These are phyloP conservation scores for Dictyostelium intermedium DNA, from an alignment of 78 protist species.

Conservation along the genomic window DNA sequence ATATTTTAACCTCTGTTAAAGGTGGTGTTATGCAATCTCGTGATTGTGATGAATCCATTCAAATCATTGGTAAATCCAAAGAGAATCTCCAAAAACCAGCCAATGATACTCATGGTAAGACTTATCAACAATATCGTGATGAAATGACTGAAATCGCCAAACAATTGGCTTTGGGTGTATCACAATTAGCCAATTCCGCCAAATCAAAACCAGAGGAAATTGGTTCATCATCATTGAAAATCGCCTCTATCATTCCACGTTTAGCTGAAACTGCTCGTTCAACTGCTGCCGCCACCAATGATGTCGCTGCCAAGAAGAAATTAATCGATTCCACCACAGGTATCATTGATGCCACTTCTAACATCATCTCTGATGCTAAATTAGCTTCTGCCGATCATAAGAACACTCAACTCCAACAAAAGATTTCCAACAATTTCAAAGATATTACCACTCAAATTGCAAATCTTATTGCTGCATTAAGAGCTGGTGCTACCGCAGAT, in stretches of 20 bases:
- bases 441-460: conserved; percentile 72
- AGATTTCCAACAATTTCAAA: conserved; percentile 77
- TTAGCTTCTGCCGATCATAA: conserved; percentile 70
- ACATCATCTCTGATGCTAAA: conserved; percentile 69
- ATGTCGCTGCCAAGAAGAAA: conserved; percentile 49
- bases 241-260: conserved; percentile 72
- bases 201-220: conserved; percentile 80
- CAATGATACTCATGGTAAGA: conserved; percentile 45
- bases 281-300: conserved; percentile 76
- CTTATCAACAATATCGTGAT: conserved; percentile 67
- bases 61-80: conserved; percentile 60
- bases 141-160: conserved; percentile 75
- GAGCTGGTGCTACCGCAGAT: conserved; percentile 82
- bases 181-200: conserved; percentile 59
- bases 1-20: conserved; percentile 65
- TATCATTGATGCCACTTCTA: conserved; percentile 70
- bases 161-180: conserved; percentile 57
- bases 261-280: conserved; percentile 68
- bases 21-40: conserved; percentile 83
- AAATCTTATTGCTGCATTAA: conserved; percentile 46
- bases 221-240: conserved; percentile 54
- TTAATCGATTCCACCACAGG: conserved; percentile 55
- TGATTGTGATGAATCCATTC: conserved; percentile 81
- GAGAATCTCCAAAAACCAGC: conserved; percentile 70
- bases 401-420: conserved; percentile 38